Base-by-base conservation (phyloP, 352 stramenopile species). In the Thalassiosira gravida region DNA sequence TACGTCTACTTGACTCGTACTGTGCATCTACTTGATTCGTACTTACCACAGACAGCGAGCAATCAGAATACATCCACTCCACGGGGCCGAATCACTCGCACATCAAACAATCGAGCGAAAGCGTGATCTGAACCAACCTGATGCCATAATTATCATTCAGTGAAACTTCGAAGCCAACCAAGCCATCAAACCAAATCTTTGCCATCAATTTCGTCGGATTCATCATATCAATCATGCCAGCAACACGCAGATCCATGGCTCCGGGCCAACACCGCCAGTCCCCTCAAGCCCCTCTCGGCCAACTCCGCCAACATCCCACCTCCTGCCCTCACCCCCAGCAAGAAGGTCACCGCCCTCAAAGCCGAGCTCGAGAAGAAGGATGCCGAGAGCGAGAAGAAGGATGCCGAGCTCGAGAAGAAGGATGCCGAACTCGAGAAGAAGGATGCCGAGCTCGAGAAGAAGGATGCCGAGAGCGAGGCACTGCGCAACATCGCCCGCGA, bases 391-490 rank as follows among this genome's bases (percentile, higher is more conserved):
- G 64, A 72, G 32, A n/a, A n/a, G n/a, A n/a, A n/a, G n/a, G n/a
- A n/a, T n/a, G 35, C 64, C 35, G 25, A 72, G 64, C 25, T 72
- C 22, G 11, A 35, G 1, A 72, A 72, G 64, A 64, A 58, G 64
- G 64, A 72, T 35, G 30, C 64, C 46, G 64, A 72, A 27, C 63
- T 64, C 35, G 64, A 72, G 32, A n/a, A n/a, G n/a, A n/a, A n/a
- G n/a, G n/a, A n/a, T n/a, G 35, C 64, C 35, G 25, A 72, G 64
- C 25, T 72, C 22, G 11, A 35, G 1, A 72, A 72, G 64, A 64
- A 58, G 64, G 64, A 72, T 35, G 30, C 64, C 46, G 64, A 72
- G 47, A 72, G 64, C 35, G 64, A 72, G 32, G n/a, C n/a, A n/a
- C n/a, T n/a, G n/a, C n/a, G n/a, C n/a, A n/a, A n/a, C n/a, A n/a